Evolutionary conservation across 163 green algal species (phyloP), one percentile per base, ranked within the genome.

Genomic region (Scenedesmus sp.): DNA sequence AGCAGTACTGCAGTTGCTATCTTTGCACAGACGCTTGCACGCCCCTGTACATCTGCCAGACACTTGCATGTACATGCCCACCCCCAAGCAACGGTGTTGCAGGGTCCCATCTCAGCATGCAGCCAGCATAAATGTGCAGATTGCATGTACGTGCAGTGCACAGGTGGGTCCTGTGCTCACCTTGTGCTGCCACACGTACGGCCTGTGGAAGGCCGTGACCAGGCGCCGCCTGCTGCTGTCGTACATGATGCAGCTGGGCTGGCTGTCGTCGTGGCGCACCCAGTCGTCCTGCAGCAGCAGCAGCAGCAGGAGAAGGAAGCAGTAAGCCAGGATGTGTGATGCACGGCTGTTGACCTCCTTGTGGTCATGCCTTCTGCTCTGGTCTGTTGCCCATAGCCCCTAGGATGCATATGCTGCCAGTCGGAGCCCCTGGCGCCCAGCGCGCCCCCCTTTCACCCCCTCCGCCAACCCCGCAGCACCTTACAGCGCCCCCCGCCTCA

Each of bases 141-240:
- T 4, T 18, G 34, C 34, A 59, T 2, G 23, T 26, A 9, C 26
- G 10, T 23, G n/a, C 23, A 54, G 73, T 15, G 76, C 76, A 59
- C 76, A 59, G 9, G 4, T 20, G 54, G 3, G 20, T 2, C 54
- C 26, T 89, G 83, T 0, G 34, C 74, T 13, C 73, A 96, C 90
- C 92, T 97, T 97, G 92, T 97, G 95, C 67, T 94, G 93, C 96
- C 96, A 98, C 15, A 95, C 94, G 86, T 95, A 95, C 4, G 95
- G 95, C 66, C 94, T 94, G 67, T 94, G 91, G 20, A 92, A 88
- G 2, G 94, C 94, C 4, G 96, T 97, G 18, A 98, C 87, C 23
- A 98, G 94, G 85, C 96, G 94, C 34, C 94, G 77, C 13, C 92
- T 87, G 64, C 18, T 77, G 59, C 66, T 93, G 92, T 98, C 95